Conservation (phyloP, 805 yeast genomes). For the Barnettozyma siamensis region DNA sequence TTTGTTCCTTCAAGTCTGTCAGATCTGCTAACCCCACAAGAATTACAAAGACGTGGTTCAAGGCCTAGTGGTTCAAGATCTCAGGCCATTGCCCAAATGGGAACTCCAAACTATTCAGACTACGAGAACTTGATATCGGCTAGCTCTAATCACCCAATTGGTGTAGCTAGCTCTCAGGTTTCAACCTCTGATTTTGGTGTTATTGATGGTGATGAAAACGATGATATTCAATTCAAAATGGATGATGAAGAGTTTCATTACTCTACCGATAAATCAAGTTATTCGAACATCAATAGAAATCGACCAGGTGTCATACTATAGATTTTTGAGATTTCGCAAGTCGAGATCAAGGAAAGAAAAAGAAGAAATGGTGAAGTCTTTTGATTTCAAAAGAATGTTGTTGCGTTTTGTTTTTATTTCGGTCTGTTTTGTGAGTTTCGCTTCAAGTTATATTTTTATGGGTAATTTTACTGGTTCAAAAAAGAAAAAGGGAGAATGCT, state of each 20-base stretch:
- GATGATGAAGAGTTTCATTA: conserved; percentile 20
- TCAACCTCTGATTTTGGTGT: conserved; percentile 5
- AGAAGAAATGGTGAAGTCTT: too few relatives aligned
- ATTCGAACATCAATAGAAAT: not conserved
- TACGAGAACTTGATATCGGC: not conserved
- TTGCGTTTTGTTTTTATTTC: not conserved
- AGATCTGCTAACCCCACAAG: conserved; percentile 81
- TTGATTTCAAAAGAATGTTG: not conserved
- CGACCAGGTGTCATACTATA: not conserved
- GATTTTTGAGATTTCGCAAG: too few relatives aligned
- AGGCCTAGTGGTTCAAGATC: conserved; percentile 33
- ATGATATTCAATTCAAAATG: conserved; percentile 32
- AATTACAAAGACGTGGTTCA: conserved; percentile 63
- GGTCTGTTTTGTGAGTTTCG: too few relatives aligned
- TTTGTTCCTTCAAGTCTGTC: conserved; percentile 75
- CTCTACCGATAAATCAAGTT: not conserved
- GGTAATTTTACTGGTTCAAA: not conserved
- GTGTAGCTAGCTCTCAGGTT: not conserved
- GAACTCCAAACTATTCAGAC: conserved; percentile 1
- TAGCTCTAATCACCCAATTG: not conserved
- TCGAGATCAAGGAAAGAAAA: too few relatives aligned
- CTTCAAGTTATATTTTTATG: too few relatives aligned
- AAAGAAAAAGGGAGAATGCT: not conserved
- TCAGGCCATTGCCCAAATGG: not conserved
- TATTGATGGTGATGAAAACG: conserved; percentile 22